phyloP scores from a whole-genome alignment of 2,329 filamentous ascomycete species.

The Hymenoscyphus infarciens region DNA sequence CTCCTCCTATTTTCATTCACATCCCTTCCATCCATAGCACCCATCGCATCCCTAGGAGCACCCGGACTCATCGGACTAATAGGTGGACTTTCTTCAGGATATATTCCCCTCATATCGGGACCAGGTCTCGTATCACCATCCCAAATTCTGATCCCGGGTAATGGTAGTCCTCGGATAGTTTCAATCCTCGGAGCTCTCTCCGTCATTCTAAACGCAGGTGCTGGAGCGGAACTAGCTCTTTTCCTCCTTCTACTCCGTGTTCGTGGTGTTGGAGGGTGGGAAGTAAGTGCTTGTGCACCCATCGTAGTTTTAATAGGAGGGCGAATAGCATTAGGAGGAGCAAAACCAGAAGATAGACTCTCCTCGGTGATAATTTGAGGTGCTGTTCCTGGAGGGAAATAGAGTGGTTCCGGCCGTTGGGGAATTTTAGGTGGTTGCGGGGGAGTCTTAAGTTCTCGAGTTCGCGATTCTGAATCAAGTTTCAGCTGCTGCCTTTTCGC shows the following conservation, averaged over 20 bases:
- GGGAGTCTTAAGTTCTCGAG: not conserved
- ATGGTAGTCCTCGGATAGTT: not conserved
- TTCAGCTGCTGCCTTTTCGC: not conserved
- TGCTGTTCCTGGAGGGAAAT: not conserved
- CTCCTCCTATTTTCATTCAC: not conserved
- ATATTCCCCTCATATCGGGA: not conserved
- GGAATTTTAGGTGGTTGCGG: not conserved
- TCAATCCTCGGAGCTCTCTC: conserved; percentile 2
- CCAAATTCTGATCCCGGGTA: not conserved
- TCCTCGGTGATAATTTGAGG: not conserved
- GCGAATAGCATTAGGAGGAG: not conserved
- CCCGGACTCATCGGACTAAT: not conserved
- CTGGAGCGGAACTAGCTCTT: not conserved
- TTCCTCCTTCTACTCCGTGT: conserved; percentile 4
- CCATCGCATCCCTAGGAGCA: not conserved
- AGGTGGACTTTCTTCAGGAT: not conserved
- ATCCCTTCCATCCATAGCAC: not conserved
- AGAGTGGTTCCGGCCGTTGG: not conserved
- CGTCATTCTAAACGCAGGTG: not conserved
- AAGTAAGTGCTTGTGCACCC: not conserved
- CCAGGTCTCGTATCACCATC: not conserved
- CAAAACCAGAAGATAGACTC: not conserved
- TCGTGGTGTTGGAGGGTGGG: not conserved
- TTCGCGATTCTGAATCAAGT: not conserved
- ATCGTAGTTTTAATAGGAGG: not conserved